Evolutionary conservation across 306 rosid genomes (phyloP).

Genomic region (Fragaria ananassa): DNA sequence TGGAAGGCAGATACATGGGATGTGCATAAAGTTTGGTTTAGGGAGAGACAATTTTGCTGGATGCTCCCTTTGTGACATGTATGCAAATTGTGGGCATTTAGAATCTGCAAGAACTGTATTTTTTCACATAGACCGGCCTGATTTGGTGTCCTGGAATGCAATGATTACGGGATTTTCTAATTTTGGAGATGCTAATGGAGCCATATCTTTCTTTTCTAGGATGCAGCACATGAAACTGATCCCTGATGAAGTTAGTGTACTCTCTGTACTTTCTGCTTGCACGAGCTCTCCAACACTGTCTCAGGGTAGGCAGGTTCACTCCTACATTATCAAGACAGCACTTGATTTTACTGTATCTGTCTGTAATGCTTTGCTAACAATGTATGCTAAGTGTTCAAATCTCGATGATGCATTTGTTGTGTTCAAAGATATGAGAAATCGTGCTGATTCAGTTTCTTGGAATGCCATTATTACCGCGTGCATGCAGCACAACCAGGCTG

Average conservation of each 20-base stretch:
- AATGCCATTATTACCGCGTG: conserved; percentile 68
- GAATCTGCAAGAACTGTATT: conserved; percentile 49
- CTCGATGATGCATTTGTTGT: conserved; percentile 46
- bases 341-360: conserved; percentile 42
- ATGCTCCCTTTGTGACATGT: conserved; percentile 81
- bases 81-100: conserved; percentile 56
- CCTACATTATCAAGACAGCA: conserved; percentile 44
- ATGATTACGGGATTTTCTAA: conserved; percentile 62
- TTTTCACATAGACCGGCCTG: conserved; percentile 52
- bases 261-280: conserved; percentile 62
- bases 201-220: conserved; percentile 44
- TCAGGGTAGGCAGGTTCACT: conserved; percentile 72
- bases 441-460: conserved; percentile 66
- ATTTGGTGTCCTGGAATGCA: conserved; percentile 76
- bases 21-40: conserved; percentile 59
- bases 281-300: conserved; percentile 40
- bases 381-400: conserved; percentile 70
- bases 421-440: conserved; percentile 36
- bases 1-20: conserved; percentile 70
- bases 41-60: conserved; percentile 61
- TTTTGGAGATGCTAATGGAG: conserved; percentile 43
- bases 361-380: conserved; percentile 56
- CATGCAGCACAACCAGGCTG: conserved; percentile 53
- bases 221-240: conserved; percentile 44
- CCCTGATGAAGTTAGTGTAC: conserved; percentile 56